phyloP scores from a whole-genome alignment of 78 protist genomes.

The Chrysochromulina tobinii region DNA sequence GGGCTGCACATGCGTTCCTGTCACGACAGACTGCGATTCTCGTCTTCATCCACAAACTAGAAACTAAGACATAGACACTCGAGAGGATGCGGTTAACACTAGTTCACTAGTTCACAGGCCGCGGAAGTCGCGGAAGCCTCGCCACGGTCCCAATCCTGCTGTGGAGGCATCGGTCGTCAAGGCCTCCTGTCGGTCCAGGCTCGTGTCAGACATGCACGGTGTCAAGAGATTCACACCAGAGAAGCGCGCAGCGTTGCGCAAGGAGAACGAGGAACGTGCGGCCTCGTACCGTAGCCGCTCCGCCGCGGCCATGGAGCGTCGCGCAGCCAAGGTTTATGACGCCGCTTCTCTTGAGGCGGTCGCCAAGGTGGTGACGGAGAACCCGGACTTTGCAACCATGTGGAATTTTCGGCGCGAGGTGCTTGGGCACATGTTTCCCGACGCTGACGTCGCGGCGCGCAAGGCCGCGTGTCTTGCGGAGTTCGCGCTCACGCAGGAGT shows the following conservation, averaged over 20 bases:
- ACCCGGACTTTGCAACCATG: constrained; percentile 34
- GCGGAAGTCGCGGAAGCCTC: no score
- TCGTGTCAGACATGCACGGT: background rate
- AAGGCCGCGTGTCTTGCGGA: background rate
- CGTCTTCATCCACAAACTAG: no score
- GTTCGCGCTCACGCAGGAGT: background rate
- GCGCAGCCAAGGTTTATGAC: background rate
- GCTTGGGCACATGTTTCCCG: background rate
- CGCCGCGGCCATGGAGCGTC: background rate
- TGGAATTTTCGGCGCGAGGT: constrained; percentile 43
- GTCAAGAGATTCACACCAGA: background rate
- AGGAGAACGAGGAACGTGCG: background rate
- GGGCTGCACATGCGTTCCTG: no score
- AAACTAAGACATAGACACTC: no score
- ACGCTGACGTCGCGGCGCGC: background rate
- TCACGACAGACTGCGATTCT: no score
- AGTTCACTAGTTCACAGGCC: no score
- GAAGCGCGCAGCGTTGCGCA: background rate
- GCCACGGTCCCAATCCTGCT: no score
- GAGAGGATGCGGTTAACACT: no score
- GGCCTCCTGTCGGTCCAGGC: no score
- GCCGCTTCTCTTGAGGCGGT: background rate
- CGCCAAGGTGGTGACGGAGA: background rate
- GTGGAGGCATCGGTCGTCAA: no score
- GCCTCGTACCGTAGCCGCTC: background rate